These are phyloP conservation scores for Acanthamoeba royreba DNA, from an alignment of 208 protist species.

Conservation along the genomic window DNA sequence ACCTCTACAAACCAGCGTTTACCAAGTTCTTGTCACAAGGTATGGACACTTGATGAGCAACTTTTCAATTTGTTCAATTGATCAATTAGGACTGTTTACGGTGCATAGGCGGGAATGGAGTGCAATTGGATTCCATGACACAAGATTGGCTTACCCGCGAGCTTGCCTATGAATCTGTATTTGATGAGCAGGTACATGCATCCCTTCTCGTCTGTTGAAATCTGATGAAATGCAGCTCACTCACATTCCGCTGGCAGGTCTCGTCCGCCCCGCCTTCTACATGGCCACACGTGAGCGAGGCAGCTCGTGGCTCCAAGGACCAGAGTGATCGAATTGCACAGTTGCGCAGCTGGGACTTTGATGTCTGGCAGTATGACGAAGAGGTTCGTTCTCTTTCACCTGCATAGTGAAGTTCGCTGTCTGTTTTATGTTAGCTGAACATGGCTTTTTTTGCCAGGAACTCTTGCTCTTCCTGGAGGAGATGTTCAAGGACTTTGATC, in stretches of 20 bases:
- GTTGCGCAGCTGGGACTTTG: constrained; percentile 39
- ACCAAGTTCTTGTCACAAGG: not conserved
- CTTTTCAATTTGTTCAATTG: not conserved
- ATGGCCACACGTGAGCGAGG: not conserved
- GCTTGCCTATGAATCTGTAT: not conserved
- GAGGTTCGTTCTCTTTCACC: not conserved
- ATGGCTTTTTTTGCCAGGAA: not conserved
- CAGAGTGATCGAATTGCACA: not conserved
- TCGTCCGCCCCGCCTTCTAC: not conserved
- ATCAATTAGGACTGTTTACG: not conserved
- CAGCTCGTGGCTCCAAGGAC: not conserved
- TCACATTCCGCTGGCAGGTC: not conserved
- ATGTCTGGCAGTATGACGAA: constrained; percentile 38
- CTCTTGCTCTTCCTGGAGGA: not conserved
- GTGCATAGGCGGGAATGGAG: not conserved
- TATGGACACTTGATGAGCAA: not conserved
- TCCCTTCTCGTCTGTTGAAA: not conserved
- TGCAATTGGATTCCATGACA: not conserved
- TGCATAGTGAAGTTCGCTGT: not conserved
- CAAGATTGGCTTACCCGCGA: not conserved
- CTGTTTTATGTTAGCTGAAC: not conserved
- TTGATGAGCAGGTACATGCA: not conserved
- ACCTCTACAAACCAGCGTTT: constrained; percentile 40
- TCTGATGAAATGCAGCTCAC: not conserved
- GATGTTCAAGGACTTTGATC: constrained; percentile 45